These are phyloP conservation scores for Populus alba DNA, from an alignment of 345 rosid genomes.

Conservation along the genomic window DNA sequence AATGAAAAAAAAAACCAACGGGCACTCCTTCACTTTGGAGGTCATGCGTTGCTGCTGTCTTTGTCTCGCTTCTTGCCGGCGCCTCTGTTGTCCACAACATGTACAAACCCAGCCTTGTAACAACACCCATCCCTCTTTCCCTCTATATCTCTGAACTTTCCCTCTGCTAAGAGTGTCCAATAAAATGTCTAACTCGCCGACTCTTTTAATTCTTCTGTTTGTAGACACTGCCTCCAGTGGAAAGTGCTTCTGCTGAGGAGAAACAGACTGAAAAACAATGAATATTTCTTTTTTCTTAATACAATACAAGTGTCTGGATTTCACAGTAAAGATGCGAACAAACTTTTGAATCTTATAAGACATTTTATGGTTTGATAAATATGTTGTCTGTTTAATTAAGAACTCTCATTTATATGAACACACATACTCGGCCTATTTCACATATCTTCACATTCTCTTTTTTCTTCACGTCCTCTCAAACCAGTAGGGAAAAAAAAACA, in stretches of 20 bases:
- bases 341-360: background rate
- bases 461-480: background rate
- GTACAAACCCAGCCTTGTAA: slow-evolving; percentile 66
- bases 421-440: background rate
- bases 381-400: background rate
- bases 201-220: background rate
- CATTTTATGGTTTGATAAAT: background rate
- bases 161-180: slow-evolving; percentile 37
- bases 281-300: background rate
- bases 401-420: background rate
- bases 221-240: slow-evolving; percentile 52
- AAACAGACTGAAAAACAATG: slow-evolving; percentile 16
- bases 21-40: slow-evolving; percentile 68
- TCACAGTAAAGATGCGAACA: background rate
- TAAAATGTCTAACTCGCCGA: slow-evolving; percentile 29
- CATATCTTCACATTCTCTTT: background rate
- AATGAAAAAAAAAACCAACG: slow-evolving; percentile 51
- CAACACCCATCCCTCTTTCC: too few species aligned
- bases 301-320: background rate
- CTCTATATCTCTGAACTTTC: too few species aligned
- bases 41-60: slow-evolving; percentile 57
- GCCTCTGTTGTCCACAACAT: slow-evolving; percentile 72
- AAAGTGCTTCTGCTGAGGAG: slow-evolving; percentile 18
- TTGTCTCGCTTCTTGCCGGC: slow-evolving; percentile 67
- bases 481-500: background rate